Evolutionary conservation across 2,329 filamentous ascomycete genomes (phyloP).

Genomic region (Fusarium chaquense): DNA sequence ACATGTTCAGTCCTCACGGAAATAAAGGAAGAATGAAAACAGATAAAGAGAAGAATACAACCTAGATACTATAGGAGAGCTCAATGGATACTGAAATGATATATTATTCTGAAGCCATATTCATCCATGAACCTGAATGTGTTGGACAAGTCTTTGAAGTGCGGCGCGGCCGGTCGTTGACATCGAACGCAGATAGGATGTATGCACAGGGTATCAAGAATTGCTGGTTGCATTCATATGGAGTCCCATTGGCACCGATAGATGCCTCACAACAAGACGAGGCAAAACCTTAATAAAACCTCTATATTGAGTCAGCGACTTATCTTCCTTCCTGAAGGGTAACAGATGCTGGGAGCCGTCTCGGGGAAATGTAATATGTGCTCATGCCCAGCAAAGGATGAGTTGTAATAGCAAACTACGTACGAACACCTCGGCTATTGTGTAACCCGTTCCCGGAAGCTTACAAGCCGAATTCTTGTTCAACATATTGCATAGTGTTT

Average conservation of each 20-base stretch:
- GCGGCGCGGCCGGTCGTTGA: not conserved
- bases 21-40: not conserved
- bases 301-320: not conserved
- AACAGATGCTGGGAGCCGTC: not conserved
- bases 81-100: not conserved
- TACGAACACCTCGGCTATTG: not conserved
- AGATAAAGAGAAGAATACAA: not conserved
- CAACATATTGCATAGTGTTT: not conserved
- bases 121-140: too few relatives aligned
- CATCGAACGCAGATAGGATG: not conserved
- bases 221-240: not conserved
- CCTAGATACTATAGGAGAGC: not conserved
- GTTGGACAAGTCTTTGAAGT: not conserved
- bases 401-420: not conserved
- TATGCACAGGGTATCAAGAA: not conserved
- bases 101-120: not conserved
- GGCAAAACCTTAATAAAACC: not conserved
- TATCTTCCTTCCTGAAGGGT: not conserved
- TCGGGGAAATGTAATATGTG: slow-evolving; percentile 1
- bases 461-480: not conserved
- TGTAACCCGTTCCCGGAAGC: slow-evolving; percentile 1
- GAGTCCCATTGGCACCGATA: not conserved
- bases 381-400: not conserved
- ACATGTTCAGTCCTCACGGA: not conserved
- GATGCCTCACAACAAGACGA: not conserved